phyloP scores from a whole-genome alignment of 1,284 basidiomycete species.

The Hemileccinum hortonii region DNA sequence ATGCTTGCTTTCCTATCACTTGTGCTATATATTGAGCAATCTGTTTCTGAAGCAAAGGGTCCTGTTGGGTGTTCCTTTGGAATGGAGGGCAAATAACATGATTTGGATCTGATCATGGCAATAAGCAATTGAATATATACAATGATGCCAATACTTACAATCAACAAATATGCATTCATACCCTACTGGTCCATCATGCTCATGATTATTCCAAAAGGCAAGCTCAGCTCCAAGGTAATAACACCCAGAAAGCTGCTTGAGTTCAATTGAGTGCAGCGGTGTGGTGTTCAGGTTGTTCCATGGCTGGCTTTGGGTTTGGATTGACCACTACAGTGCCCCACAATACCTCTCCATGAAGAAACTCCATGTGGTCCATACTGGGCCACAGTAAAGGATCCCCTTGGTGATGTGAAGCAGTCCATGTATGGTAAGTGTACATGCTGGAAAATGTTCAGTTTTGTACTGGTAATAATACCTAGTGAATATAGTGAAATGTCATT shows the following conservation, averaged over 20 bases:
- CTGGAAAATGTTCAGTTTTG: conserved; percentile 1
- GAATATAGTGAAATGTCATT: too few species aligned
- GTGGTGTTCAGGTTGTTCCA: conserved; percentile 2
- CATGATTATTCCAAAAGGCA: background rate
- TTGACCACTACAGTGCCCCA: background rate
- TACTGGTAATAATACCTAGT: conserved; percentile 27
- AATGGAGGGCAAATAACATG: too few species aligned
- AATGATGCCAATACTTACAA: too few species aligned
- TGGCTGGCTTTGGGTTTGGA: background rate
- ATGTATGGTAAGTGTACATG: conserved; percentile 22
- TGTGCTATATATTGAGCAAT: too few species aligned
- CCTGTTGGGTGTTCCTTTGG: too few species aligned
- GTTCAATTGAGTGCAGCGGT: background rate
- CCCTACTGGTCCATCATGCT: background rate
- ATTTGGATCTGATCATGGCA: too few species aligned
- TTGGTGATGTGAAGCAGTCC: conserved; percentile 21
- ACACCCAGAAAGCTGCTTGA: background rate
- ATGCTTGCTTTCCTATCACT: too few species aligned
- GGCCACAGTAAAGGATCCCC: conserved; percentile 13
- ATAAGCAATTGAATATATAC: too few species aligned
- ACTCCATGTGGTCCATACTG: conserved; percentile 20
- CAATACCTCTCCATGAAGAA: conserved; percentile 9
- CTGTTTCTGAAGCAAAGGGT: too few species aligned
- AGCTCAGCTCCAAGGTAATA: background rate
- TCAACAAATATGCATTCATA: background rate